Percentiles rank a stretch among this genome's conserved stretches.
phyloP scores from a whole-genome alignment of 1,284 basidiomycete genomes.

The Leccinum pallidistipes region DNA sequence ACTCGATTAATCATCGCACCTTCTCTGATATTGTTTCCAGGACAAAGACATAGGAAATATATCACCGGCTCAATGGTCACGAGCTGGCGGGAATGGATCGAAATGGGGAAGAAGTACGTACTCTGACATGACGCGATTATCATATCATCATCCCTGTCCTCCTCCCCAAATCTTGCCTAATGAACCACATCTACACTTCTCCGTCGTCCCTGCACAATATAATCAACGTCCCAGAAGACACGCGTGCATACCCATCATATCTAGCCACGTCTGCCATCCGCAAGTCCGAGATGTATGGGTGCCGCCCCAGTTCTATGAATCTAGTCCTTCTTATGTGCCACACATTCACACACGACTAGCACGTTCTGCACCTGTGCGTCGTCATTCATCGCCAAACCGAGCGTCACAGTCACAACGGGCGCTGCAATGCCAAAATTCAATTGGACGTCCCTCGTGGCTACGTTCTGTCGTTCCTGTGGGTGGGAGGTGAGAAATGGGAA shows the following conservation, averaged over 20 bases:
- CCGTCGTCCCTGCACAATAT: slow-evolving; percentile 5
- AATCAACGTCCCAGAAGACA: background rate
- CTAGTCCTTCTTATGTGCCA: background rate
- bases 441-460: too few relatives aligned
- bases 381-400: too few relatives aligned
- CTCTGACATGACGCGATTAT: background rate
- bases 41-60: background rate
- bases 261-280: background rate
- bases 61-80: background rate
- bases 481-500: too few relatives aligned
- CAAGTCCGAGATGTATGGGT: background rate
- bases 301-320: background rate
- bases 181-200: background rate
- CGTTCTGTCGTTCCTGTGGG: too few relatives aligned
- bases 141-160: background rate
- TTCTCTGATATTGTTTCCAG: background rate
- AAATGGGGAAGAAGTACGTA: background rate
- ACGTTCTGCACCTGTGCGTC: background rate
- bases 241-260: background rate
- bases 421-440: too few relatives aligned
- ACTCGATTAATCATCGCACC: background rate
- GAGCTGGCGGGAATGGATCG: background rate
- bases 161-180: background rate
- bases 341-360: background rate
- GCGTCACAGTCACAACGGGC: too few relatives aligned